Conservation (phyloP, 2,329 filamentous ascomycete species). For the Chaetothyriales sp. region DNA sequence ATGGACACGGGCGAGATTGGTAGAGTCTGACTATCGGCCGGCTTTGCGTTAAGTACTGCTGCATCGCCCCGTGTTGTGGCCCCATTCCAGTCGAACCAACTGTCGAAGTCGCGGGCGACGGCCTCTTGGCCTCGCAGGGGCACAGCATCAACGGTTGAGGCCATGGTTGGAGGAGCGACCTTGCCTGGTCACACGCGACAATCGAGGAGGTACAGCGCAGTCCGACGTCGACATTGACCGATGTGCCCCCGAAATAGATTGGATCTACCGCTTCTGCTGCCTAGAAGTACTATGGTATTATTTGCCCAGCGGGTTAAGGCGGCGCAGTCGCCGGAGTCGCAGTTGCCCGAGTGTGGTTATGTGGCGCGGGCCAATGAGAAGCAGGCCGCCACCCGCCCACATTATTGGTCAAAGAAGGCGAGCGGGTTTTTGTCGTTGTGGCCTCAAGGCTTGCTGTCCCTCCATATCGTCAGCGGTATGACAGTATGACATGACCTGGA, state of each 20-base stretch:
- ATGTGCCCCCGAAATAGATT: neutral
- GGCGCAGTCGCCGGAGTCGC: neutral
- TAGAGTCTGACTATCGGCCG: conserved; percentile 2
- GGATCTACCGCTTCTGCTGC: too few species aligned
- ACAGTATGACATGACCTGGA: too few species aligned
- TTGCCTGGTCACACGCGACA: neutral
- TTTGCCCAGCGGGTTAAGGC: neutral
- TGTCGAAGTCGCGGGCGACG: conserved; percentile 15
- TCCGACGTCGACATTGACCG: neutral
- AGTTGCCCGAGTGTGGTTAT: neutral
- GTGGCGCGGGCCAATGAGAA: neutral
- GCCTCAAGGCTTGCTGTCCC: too few species aligned
- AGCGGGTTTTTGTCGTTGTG: too few species aligned
- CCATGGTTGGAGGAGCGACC: neutral
- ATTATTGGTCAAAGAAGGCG: too few species aligned
- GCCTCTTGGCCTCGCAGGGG: neutral
- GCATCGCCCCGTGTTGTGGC: conserved; percentile 4
- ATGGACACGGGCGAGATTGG: conserved; percentile 17
- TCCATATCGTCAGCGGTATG: too few species aligned
- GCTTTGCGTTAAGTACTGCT: conserved; percentile 1
- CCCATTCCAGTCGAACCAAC: conserved; percentile 17
- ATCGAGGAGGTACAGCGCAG: too few species aligned
- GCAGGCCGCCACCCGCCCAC: neutral
- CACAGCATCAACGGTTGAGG: neutral
- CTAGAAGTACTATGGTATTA: too few species aligned